phyloP scores from a whole-genome alignment of 106 monocot species.

The Ottelia alismoides region DNA sequence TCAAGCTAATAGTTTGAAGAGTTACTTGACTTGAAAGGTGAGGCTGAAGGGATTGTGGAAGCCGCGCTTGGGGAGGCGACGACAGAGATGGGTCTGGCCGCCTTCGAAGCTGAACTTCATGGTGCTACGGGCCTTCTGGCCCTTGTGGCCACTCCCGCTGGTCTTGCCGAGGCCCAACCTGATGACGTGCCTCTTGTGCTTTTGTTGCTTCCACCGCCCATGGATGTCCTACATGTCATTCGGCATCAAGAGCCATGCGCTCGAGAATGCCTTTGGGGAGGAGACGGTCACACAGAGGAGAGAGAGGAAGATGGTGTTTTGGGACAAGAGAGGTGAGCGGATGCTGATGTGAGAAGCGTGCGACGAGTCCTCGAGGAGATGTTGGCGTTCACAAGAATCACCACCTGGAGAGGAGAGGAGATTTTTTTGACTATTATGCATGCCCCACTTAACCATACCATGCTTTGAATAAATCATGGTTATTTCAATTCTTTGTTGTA shows the following conservation, averaged over 20 bases:
- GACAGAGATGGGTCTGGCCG: constrained; percentile 78
- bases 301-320: no score
- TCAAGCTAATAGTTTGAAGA: no score
- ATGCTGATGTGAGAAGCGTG: background rate
- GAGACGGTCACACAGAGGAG: no score
- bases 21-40: constrained; percentile 80
- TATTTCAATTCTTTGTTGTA: no score
- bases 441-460: no score
- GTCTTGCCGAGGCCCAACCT: constrained; percentile 92
- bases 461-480: no score
- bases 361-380: no score
- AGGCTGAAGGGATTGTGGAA: constrained; percentile 79
- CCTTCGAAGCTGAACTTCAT: constrained; percentile 89
- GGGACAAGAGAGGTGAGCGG: background rate
- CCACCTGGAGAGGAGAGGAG: no score
- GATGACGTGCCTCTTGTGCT: constrained; percentile 71
- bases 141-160: constrained; percentile 82
- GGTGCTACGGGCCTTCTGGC: constrained; percentile 81
- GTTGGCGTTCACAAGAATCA: no score
- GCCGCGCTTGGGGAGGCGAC: constrained; percentile 59
- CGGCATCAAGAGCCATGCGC: constrained; percentile 33
- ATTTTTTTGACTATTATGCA: no score
- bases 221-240: constrained; percentile 76
- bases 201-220: constrained; percentile 72
- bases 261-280: background rate